Percentiles rank a stretch among this genome's conserved stretches.
phyloP scores from a whole-genome alignment of 768 basidiomycete genomes.

The Leccinum fibrillosum region DNA sequence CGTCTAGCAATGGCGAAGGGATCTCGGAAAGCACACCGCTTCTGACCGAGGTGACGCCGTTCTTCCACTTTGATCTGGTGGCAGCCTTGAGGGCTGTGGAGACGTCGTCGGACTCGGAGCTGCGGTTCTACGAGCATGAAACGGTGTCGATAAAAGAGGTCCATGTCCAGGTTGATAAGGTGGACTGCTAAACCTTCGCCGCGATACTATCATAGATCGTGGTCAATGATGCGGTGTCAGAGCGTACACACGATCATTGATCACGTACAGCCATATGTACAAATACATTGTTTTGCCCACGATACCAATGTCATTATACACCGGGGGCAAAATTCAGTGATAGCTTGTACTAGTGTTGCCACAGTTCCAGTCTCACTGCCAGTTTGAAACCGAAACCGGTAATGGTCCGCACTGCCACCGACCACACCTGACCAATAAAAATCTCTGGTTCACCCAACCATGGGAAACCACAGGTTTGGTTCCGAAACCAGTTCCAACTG shows the following conservation, averaged over 20 bases:
- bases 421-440: no score
- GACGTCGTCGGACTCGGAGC: constrained; percentile 23
- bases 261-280: background rate
- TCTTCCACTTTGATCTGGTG: constrained; percentile 88
- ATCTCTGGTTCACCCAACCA: no score
- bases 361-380: no score
- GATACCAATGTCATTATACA: background rate
- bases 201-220: no score
- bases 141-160: constrained; percentile 9
- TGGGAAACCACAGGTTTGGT: no score
- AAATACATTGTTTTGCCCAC: background rate
- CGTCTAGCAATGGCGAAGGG: background rate
- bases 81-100: constrained; percentile 73
- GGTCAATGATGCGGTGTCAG: no score
- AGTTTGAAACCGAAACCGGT: no score
- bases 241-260: background rate
- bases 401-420: no score
- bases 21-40: constrained; percentile 30
- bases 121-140: constrained; percentile 2
- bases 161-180: background rate
- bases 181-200: background rate
- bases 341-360: no score
- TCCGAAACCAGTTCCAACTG: no score
- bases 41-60: constrained; percentile 60
- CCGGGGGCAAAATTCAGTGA: no score